Conservation (phyloP, 2,329 filamentous ascomycete species). For the Colletotrichum spaethianum region DNA sequence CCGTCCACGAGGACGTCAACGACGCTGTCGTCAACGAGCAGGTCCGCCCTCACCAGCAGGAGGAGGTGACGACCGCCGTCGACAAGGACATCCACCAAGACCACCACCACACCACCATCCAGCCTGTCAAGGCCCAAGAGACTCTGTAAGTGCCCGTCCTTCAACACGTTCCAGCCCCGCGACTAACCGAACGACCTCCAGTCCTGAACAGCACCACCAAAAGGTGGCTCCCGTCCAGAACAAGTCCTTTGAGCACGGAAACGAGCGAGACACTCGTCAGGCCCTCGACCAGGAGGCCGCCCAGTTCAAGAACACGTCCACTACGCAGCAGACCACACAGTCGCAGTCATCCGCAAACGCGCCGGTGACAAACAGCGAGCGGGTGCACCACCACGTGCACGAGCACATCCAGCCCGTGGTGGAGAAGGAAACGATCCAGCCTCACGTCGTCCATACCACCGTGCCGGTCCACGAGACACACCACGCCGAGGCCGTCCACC, state of each 20-base stretch:
- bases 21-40: conserved; percentile 73
- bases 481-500: conserved; percentile 73
- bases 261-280: too few species aligned
- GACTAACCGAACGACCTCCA: too few species aligned
- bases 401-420: conserved; percentile 73
- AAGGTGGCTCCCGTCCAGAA: too few species aligned
- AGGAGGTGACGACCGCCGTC: conserved; percentile 72
- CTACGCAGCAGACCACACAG: too few species aligned
- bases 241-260: too few species aligned
- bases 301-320: too few species aligned
- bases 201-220: too few species aligned
- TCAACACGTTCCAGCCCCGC: too few species aligned
- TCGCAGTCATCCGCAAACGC: background rate
- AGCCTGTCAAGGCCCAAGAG: conserved; percentile 66
- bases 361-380: background rate
- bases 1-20: conserved; percentile 75
- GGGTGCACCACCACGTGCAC: conserved; percentile 54
- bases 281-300: too few species aligned
- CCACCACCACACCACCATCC: conserved; percentile 79
- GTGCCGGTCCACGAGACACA: conserved; percentile 74
- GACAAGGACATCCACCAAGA: conserved; percentile 80
- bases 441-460: conserved; percentile 72
- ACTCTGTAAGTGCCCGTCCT: conserved; percentile 55
- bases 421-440: conserved; percentile 72
- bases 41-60: conserved; percentile 71